Conservation (phyloP, 257 asterid genomes). For the Capsicum chinense region DNA sequence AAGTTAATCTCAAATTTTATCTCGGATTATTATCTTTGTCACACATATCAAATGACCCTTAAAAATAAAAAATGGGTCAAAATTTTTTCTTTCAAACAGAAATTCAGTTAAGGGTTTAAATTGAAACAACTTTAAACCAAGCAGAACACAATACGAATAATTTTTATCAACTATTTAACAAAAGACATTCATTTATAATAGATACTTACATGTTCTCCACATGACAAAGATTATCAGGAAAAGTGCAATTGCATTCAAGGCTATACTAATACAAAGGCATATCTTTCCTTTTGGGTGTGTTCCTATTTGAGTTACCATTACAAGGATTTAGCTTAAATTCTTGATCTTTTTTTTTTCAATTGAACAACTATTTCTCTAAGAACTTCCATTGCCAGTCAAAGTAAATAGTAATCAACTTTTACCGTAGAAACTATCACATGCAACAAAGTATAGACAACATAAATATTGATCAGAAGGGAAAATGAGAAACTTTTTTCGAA, state of each 20-base stretch:
- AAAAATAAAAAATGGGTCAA: not conserved
- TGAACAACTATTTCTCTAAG: slow-evolving; percentile 58
- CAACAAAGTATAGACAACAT: too few species aligned
- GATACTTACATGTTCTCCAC: slow-evolving; percentile 50
- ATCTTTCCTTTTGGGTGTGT: slow-evolving; percentile 31
- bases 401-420: not conserved
- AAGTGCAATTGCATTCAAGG: slow-evolving; percentile 53
- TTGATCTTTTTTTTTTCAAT: slow-evolving; percentile 59
- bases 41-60: too few species aligned
- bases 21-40: too few species aligned
- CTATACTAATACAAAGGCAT: slow-evolving; percentile 43
- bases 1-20: too few species aligned
- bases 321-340: slow-evolving; percentile 64
- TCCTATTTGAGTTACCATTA: slow-evolving; percentile 53
- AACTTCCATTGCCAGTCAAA: slow-evolving; percentile 47
- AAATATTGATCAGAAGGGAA: too few species aligned
- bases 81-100: not conserved
- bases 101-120: not conserved
- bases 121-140: not conserved
- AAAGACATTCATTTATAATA: not conserved
- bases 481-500: too few species aligned
- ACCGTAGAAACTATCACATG: not conserved
- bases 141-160: not conserved
- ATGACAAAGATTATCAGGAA: slow-evolving; percentile 44
- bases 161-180: not conserved